Conservation (phyloP, 768 basidiomycete species). For the Naganishia randhawae region DNA sequence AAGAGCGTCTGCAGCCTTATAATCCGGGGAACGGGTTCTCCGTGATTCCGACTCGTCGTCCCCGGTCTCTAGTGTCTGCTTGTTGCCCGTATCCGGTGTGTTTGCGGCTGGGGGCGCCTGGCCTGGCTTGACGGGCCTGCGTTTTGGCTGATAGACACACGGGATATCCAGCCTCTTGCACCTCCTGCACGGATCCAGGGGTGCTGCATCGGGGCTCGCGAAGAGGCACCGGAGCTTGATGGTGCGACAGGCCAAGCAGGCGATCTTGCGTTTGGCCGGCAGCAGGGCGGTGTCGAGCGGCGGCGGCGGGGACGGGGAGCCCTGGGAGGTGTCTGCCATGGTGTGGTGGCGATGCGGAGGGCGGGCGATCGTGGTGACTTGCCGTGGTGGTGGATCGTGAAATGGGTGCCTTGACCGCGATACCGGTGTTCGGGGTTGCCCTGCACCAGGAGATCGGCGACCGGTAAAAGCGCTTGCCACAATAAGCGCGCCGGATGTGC, state of each 20-base stretch:
- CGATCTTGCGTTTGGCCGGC: slow-evolving; percentile 28
- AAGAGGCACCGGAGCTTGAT: slow-evolving; percentile 32
- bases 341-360: neutral
- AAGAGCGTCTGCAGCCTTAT: neutral
- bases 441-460: neutral
- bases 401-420: too few species aligned
- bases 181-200: slow-evolving; percentile 27
- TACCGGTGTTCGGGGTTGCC: neutral
- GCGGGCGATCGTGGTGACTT: neutral
- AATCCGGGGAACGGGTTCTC: neutral
- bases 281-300: slow-evolving; percentile 12
- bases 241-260: slow-evolving; percentile 29
- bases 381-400: too few species aligned
- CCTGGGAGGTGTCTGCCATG: neutral
- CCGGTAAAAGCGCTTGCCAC: neutral
- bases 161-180: slow-evolving; percentile 20
- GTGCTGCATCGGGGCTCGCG: slow-evolving; percentile 22
- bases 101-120: neutral
- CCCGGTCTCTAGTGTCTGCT: too few species aligned
- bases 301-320: slow-evolving; percentile 2
- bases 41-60: neutral
- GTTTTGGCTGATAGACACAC: slow-evolving; percentile 28
- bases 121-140: slow-evolving; percentile 23
- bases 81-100: neutral
- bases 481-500: too few species aligned